phyloP scores from a whole-genome alignment of 495 filamentous ascomycete species.

The Pseudomonodictys pantanalensis region DNA sequence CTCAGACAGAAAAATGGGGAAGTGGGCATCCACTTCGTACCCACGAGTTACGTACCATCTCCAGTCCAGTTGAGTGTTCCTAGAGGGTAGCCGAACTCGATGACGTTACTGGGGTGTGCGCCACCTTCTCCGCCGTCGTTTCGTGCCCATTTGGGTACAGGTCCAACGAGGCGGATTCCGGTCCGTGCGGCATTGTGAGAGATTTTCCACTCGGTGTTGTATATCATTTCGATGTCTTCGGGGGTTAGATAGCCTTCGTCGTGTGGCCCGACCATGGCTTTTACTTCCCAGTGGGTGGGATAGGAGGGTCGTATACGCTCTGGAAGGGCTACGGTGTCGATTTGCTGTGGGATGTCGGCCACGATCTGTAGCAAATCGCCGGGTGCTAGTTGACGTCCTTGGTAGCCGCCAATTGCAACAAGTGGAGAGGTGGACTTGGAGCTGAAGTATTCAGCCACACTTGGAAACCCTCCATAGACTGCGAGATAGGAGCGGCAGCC shows the following conservation, averaged over 20 bases:
- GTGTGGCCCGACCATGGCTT: conserved; percentile 58
- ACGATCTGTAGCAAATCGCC: conserved; percentile 51
- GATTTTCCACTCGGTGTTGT: conserved; percentile 54
- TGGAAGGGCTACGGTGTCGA: conserved; percentile 40
- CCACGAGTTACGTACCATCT: no score
- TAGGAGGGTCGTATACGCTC: conserved; percentile 47
- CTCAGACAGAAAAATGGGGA: no score
- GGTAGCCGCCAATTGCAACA: conserved; percentile 56
- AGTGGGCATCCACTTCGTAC: no score
- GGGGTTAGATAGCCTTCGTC: conserved; percentile 53
- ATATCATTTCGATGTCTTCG: conserved; percentile 56
- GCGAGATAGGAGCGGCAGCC: conserved; percentile 60
- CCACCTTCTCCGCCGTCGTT: conserved; percentile 60
- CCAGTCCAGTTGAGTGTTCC: conserved; percentile 58
- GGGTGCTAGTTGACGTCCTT: conserved; percentile 53
- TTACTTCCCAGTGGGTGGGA: conserved; percentile 45
- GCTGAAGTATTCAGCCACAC: conserved; percentile 55
- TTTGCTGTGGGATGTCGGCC: conserved; percentile 36
- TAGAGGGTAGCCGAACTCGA: conserved; percentile 58
- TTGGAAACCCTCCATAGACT: conserved; percentile 55
- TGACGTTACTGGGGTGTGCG: conserved; percentile 56
- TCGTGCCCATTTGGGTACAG: conserved; percentile 55
- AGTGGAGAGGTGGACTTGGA: conserved; percentile 58
- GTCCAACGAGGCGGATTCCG: conserved; percentile 57
- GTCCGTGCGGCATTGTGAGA: conserved; percentile 58